Evolutionary conservation across 169 alveolate genomes (phyloP).

Genomic region (Plasmodium fragile): DNA sequence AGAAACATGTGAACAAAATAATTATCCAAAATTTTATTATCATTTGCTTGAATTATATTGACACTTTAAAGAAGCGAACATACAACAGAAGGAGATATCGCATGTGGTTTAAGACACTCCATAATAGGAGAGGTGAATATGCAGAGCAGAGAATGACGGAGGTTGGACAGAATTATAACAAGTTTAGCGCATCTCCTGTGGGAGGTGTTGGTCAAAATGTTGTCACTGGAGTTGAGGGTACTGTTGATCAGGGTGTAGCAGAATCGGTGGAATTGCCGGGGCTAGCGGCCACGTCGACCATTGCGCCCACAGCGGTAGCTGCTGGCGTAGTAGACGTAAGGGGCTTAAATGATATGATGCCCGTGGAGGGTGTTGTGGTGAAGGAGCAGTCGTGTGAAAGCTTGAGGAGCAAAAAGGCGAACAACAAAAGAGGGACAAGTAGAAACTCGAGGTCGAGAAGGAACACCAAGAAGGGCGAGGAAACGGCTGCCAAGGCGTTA

Average conservation of each 20-base stretch:
- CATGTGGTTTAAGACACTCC: not conserved
- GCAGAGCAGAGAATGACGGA: not conserved
- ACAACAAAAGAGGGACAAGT: not conserved
- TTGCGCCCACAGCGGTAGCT: not conserved
- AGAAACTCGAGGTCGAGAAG: not conserved
- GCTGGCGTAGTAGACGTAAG: not conserved
- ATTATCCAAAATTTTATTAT: slow-evolving; percentile 48
- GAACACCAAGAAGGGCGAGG: slow-evolving; percentile 4
- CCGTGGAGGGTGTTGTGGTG: not conserved
- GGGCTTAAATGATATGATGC: not conserved
- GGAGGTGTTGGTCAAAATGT: not conserved
- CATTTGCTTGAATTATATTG: slow-evolving; percentile 22
- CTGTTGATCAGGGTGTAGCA: not conserved
- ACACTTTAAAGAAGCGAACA: not conserved
- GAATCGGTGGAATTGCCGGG: not conserved
- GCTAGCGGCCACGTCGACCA: not conserved
- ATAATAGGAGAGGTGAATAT: not conserved
- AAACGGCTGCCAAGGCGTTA: not conserved
- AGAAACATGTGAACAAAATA: slow-evolving; percentile 32
- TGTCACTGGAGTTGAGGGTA: not conserved
- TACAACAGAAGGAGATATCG: not conserved
- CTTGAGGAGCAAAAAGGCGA: not conserved
- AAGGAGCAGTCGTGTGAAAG: not conserved
- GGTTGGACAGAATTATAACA: not conserved
- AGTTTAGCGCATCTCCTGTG: not conserved